A percentile compares a stretch with the other conserved stretches of the same genome.
phyloP scores from a whole-genome alignment of 441 rosid species.

The Daphne laureola region DNA sequence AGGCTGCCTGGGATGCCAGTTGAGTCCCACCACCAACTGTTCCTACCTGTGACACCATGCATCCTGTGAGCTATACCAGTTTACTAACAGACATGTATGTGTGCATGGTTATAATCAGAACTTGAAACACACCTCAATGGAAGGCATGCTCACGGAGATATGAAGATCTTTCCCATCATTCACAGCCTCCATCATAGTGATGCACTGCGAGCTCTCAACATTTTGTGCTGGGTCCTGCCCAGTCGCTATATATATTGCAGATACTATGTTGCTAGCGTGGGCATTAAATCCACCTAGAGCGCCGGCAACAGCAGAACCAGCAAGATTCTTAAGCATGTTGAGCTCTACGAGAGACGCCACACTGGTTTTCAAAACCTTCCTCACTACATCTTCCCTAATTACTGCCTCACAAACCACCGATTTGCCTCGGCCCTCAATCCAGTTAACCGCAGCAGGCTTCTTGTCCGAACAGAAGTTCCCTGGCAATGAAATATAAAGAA shows the following conservation, averaged over 20 bases:
- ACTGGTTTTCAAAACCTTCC: conserved; percentile 61
- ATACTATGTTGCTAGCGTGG: conserved; percentile 83
- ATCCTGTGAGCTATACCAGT: not conserved
- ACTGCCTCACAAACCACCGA: conserved; percentile 86
- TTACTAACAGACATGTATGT: not conserved
- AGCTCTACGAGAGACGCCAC: conserved; percentile 78
- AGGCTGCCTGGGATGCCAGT: conserved; percentile 88
- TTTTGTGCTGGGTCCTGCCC: conserved; percentile 98
- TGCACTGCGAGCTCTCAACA: conserved; percentile 88
- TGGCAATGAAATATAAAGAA: conserved; percentile 12
- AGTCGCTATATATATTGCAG: conserved; percentile 82
- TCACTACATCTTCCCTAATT: conserved; percentile 68
- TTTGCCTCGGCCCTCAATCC: conserved; percentile 93
- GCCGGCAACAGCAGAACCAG: conserved; percentile 87
- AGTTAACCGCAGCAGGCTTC: conserved; percentile 88
- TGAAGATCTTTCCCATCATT: conserved; percentile 79
- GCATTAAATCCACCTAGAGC: conserved; percentile 93
- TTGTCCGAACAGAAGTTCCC: conserved; percentile 88
- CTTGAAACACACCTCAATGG: conserved; percentile 51
- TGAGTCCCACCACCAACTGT: conserved; percentile 96
- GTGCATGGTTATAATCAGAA: not conserved
- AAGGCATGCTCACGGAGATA: conserved; percentile 83
- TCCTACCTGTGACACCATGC: conserved; percentile 46
- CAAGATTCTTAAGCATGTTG: conserved; percentile 83
- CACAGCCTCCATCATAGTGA: conserved; percentile 92